Evolutionary conservation across 2,329 filamentous ascomycete species (phyloP), one percentile per base, ranked within the genome.

Genomic region (Aspergillus neoniger): DNA sequence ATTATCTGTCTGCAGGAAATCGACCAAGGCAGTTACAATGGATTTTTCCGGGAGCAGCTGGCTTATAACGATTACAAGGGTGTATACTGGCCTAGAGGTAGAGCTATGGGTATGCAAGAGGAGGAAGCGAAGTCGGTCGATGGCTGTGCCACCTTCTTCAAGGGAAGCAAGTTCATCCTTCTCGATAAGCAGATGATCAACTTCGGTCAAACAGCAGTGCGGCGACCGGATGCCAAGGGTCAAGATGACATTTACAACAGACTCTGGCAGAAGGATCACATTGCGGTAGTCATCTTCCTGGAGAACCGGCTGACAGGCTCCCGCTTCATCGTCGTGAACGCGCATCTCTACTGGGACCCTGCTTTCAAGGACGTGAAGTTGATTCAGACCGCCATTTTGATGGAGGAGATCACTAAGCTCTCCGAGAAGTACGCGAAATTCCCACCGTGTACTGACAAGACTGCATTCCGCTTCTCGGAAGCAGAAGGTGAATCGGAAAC

Each of bases 181-280:
- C 85, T 99, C 23, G 94, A 98, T 80, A 97, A 97, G 81, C 91
- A 96, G 72, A 81, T 96, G 64, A 89, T 99, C 70, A 92, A 97
- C 76, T 96, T 97, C 74, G 89, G 91, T 39, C 90, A 91, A 61
- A 91, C 92, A 59, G 94, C 94, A 66, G 96, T 99, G 77, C 95
- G 96, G 73, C 85, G 95, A 66, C 91, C 93, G 2, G 95, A 98
- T 74, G 96, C 97, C 87, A 98, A 98, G 80, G 91, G 93, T 59
- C 92, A 96, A 71, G 91, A 96, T 73, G 95, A 99, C 71, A 94
- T 98, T 59, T 98, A 96, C 84, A 99, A 99, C 76, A 90, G 95
- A 28, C 90, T 99, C 62, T 98, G 97, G 95, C 93, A 94, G 63
- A 92, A 95, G 79, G 95, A 99, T 82, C 94, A 98, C 74, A 96